Evolutionary conservation across 208 protist genomes (phyloP).

Genomic region (Acanthamoeba lugdunensis): DNA sequence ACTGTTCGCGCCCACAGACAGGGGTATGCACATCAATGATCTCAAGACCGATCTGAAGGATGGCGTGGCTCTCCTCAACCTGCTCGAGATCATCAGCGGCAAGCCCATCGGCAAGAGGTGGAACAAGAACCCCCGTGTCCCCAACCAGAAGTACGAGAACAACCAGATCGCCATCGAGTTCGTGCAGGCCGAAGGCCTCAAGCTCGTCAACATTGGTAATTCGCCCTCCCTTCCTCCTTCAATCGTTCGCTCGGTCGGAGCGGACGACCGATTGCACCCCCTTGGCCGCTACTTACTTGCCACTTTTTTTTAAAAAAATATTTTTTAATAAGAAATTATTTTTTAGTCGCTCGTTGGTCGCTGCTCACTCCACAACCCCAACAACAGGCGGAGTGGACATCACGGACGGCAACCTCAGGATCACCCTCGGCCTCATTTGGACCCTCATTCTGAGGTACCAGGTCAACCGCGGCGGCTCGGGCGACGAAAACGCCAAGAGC

Average conservation of each 20-base stretch:
- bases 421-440: slow-evolving; percentile 84
- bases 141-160: slow-evolving; percentile 70
- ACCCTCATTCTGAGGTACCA: slow-evolving; percentile 79
- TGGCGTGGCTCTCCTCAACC: slow-evolving; percentile 24
- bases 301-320: background rate
- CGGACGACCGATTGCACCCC: too few relatives aligned
- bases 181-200: slow-evolving; percentile 77
- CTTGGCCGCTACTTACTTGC: background rate
- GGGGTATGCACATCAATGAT: slow-evolving; percentile 43
- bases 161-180: slow-evolving; percentile 77
- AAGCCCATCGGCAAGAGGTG: slow-evolving; percentile 72
- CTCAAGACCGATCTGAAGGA: slow-evolving; percentile 49
- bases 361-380: too few relatives aligned
- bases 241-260: too few relatives aligned
- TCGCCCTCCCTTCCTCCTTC: background rate
- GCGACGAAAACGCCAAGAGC: slow-evolving; percentile 29
- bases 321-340: too few relatives aligned
- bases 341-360: too few relatives aligned
- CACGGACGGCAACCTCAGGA: slow-evolving; percentile 76
- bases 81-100: slow-evolving; percentile 59
- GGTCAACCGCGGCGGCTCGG: slow-evolving; percentile 5
- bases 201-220: slow-evolving; percentile 81
- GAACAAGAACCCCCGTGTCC: slow-evolving; percentile 38
- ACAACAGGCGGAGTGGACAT: slow-evolving; percentile 74
- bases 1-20: background rate